Conservation (phyloP, 805 yeast species). For the Trichomonascus vanleenenianus region DNA sequence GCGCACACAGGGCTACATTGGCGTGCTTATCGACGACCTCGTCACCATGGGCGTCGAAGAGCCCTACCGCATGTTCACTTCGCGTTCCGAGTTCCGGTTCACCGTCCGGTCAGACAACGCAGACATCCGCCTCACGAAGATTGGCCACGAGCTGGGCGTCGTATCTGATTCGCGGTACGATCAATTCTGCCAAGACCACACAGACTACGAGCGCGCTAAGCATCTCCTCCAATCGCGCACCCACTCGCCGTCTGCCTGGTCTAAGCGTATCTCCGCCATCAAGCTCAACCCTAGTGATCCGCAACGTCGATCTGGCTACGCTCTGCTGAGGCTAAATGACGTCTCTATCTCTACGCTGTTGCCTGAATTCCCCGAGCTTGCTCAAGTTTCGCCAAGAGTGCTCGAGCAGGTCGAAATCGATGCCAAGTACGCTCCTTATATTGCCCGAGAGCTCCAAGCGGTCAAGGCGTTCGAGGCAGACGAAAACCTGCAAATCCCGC, state of each 20-base stretch:
- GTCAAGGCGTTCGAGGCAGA: conserved; percentile 77
- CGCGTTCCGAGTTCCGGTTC: conserved; percentile 88
- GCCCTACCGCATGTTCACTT: conserved; percentile 97
- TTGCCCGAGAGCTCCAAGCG: conserved; percentile 62
- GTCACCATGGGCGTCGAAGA: conserved; percentile 94
- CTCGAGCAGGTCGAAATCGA: conserved; percentile 62
- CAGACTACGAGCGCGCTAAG: conserved; percentile 37
- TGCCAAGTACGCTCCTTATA: conserved; percentile 75
- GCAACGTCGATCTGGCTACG: conserved; percentile 56
- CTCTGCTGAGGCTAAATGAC: conserved; percentile 53
- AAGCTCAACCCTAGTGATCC: conserved; percentile 30
- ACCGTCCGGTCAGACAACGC: conserved; percentile 93
- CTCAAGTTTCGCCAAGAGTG: conserved; percentile 37
- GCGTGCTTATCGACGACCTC: conserved; percentile 88
- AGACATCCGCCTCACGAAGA: conserved; percentile 68
- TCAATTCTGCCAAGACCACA: conserved; percentile 38
- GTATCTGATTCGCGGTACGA: conserved; percentile 54
- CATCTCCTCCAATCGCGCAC: conserved; percentile 38
- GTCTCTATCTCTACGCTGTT: conserved; percentile 19
- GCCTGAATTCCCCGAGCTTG: conserved; percentile 32
- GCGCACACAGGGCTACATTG: conserved; percentile 82
- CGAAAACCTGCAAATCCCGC: conserved; percentile 68
- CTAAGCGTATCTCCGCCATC: conserved; percentile 5
- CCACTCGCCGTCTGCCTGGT: conserved; percentile 60
- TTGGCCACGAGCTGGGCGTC: conserved; percentile 60